These are phyloP conservation scores for Glycine latifolia DNA, from an alignment of 306 rosid genomes.

Conservation along the genomic window DNA sequence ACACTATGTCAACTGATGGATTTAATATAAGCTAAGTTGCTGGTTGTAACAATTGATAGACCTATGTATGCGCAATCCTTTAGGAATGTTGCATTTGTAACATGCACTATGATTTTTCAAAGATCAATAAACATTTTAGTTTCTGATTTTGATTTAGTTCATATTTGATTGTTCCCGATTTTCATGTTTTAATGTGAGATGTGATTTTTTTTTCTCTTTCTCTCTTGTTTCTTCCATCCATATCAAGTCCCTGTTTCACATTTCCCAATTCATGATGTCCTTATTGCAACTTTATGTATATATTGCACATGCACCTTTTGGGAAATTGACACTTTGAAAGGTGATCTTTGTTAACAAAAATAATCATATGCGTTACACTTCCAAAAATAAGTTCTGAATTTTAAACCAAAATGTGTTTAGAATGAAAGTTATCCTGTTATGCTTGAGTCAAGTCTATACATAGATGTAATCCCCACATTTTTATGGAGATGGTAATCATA, in stretches of 20 bases:
- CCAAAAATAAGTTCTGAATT: not conserved
- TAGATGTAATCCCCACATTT: not conserved
- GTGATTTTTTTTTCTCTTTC: not conserved
- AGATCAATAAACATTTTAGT: too few relatives aligned
- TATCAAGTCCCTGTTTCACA: not conserved
- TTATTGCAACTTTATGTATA: not conserved
- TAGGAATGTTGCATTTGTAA: too few relatives aligned
- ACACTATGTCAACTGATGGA: not conserved
- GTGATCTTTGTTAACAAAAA: not conserved
- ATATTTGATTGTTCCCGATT: not conserved
- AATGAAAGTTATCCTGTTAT: constrained; percentile 3
- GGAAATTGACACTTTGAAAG: not conserved
- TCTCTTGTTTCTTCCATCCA: not conserved
- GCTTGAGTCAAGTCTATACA: constrained; percentile 23
- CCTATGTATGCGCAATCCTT: not conserved
- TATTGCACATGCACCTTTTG: not conserved
- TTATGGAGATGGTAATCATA: not conserved
- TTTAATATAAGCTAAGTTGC: not conserved
- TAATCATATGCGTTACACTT: not conserved
- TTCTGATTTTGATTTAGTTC: not conserved
- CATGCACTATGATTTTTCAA: too few relatives aligned
- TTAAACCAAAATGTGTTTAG: not conserved
- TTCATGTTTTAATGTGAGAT: constrained; percentile 1
- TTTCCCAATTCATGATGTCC: not conserved
- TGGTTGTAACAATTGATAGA: not conserved